A percentile compares a stretch with the other conserved stretches of the same genome.
Evolutionary conservation across 169 alveolate genomes (phyloP).

Genomic region (Babesia bigemina): DNA sequence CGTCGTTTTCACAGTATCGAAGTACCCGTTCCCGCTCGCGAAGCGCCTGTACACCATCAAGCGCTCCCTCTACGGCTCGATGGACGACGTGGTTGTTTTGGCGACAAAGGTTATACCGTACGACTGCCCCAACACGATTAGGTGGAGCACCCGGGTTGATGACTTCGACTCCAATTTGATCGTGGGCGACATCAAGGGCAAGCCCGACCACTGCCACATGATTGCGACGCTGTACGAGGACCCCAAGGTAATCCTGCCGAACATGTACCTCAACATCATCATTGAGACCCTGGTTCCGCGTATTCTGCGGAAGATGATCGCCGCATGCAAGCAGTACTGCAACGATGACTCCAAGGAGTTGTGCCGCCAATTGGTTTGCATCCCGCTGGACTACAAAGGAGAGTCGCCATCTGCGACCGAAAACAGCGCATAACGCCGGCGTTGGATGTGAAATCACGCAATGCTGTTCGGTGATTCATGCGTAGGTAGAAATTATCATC

Average conservation of each 20-base stretch:
- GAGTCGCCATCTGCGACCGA: no score
- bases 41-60: constrained; percentile 53
- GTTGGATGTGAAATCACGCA: no score
- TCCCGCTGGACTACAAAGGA: constrained; percentile 7
- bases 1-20: constrained; percentile 50
- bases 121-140: constrained; percentile 5
- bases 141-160: constrained; percentile 65
- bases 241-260: constrained; percentile 67
- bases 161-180: constrained; percentile 61
- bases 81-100: constrained; percentile 41
- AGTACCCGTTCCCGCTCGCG: constrained; percentile 68
- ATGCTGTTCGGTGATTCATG: no score
- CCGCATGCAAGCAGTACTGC: constrained; percentile 55
- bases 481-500: no score
- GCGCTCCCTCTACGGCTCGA: constrained; percentile 48
- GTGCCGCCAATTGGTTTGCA: constrained; percentile 7
- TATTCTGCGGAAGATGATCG: constrained; percentile 55
- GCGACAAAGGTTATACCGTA: constrained; percentile 36
- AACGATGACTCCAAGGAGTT: constrained; percentile 24
- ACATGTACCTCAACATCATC: constrained; percentile 55
- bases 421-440: no score
- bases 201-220: constrained; percentile 35
- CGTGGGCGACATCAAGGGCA: constrained; percentile 31
- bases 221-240: constrained; percentile 58
- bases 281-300: constrained; percentile 64